phyloP scores from a whole-genome alignment of 257 asterid genomes.

The Nemophila menziesii region DNA sequence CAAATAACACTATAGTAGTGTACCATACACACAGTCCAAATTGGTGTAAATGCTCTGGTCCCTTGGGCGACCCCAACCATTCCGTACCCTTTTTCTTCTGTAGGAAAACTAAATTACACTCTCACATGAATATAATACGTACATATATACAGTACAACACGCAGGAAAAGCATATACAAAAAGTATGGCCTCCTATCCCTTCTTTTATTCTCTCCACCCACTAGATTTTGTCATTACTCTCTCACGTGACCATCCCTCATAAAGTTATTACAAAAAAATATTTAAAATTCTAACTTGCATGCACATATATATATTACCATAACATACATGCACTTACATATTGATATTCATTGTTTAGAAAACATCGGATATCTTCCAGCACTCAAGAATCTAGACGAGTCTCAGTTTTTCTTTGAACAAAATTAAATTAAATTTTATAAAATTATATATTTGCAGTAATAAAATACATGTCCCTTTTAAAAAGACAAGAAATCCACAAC shows the following conservation, averaged over 20 bases:
- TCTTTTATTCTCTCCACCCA: neutral
- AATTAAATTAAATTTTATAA: too few relatives aligned
- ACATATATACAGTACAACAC: too few relatives aligned
- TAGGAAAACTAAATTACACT: neutral
- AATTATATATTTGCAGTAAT: too few relatives aligned
- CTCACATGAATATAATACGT: too few relatives aligned
- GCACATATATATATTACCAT: neutral
- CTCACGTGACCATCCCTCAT: conserved; percentile 11
- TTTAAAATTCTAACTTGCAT: neutral
- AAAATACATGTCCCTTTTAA: too few relatives aligned
- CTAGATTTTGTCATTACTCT: conserved; percentile 6
- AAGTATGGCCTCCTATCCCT: conserved; percentile 2
- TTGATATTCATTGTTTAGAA: too few relatives aligned
- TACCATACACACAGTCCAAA: conserved; percentile 8
- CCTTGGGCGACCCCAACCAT: conserved; percentile 7
- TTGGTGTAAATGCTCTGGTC: neutral
- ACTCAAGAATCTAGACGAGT: too few relatives aligned
- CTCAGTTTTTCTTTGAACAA: too few relatives aligned
- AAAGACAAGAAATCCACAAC: too few relatives aligned
- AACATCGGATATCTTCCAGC: too few relatives aligned
- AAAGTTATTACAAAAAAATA: neutral
- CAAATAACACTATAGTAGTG: neutral
- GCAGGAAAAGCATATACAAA: neutral
- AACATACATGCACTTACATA: neutral
- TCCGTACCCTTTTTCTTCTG: conserved; percentile 14